phyloP scores from a whole-genome alignment of 345 rosid genomes.

The Eucalyptus brandiana region DNA sequence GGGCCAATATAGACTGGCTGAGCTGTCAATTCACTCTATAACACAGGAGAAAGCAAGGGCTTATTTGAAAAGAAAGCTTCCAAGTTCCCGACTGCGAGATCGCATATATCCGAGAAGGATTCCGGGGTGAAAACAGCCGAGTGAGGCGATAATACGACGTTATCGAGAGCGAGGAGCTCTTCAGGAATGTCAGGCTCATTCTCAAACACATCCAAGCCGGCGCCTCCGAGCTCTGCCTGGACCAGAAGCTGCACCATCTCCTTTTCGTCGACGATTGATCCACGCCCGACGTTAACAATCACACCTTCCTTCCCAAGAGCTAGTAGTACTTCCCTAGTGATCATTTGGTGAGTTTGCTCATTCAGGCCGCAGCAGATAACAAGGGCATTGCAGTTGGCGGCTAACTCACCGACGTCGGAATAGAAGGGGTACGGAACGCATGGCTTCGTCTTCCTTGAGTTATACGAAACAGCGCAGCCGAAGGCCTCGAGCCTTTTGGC shows the following conservation, averaged over 20 bases:
- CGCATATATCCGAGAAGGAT: conserved; percentile 6
- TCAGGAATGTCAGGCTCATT: conserved; percentile 33
- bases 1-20: not conserved
- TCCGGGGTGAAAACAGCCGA: conserved; percentile 16
- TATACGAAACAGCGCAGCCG: conserved; percentile 27
- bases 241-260: conserved; percentile 31
- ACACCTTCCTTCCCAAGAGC: conserved; percentile 35
- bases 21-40: not conserved
- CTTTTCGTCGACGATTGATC: conserved; percentile 32
- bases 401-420: conserved; percentile 12
- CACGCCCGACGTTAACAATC: conserved; percentile 32
- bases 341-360: conserved; percentile 22
- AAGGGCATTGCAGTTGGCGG: conserved; percentile 18
- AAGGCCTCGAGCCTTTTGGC: conserved; percentile 29
- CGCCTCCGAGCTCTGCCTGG: conserved; percentile 36
- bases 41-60: conserved; percentile 7
- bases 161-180: conserved; percentile 24
- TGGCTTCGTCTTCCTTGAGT: conserved; percentile 19
- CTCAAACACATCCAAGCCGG: conserved; percentile 56
- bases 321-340: conserved; percentile 21
- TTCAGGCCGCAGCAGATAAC: conserved; percentile 26
- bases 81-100: conserved; percentile 31
- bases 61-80: conserved; percentile 40
- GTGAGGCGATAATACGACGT: conserved; percentile 37
- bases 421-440: conserved; percentile 16